Base-by-base conservation (phyloP, 2,329 filamentous ascomycete species). In the Penicillium hordei region DNA sequence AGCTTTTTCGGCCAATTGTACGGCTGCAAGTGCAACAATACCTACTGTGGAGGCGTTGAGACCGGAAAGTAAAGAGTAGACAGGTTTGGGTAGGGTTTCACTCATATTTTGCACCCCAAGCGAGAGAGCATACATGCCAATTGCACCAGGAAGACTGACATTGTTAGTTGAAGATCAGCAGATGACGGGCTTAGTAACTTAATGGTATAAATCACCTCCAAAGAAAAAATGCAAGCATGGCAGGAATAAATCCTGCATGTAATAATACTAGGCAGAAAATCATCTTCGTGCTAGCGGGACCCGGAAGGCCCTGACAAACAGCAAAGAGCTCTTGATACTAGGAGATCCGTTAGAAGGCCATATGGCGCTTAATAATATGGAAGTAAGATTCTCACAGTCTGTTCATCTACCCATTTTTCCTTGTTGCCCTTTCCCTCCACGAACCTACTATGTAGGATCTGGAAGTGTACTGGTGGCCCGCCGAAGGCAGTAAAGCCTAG, bases 281-380 rank as follows among this genome's bases (percentile, higher is more conserved):
- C 83, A 91, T 88, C 68, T 91, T 91, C 1, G 88, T 90, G 60
- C 84, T 88, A 0, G 65, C 88, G 0, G 88, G 89, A 0, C 88
- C 88, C 0, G 85, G 86, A 2, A 90, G 77, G 1, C 85, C 85
- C 73, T 91, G 88, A 19, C 82, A 84, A 45, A 91, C 75, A 27
- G 85, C 86, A 70, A 91, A 91, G 0, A 91, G 79, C 66, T 91
- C 88, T 70, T 89, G 86, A 71, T 87, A 90, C 85, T 88, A 49
- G 39, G 29, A 29, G 43, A 19, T 29, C 3, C 21, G 8, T 48
- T 48, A 49, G 48, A 46, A 51, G 48, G 5, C 1, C 40, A 31
- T 17, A 44, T 49, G 4, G 7, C 0, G 46, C n/a, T 48, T 9
- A 23, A 52, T 8, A 15, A 48, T 38, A 19, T 10, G 10, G 2